Evolutionary conservation across 805 yeast genomes (phyloP), one percentile per base, ranked within the genome.

Genomic region (Saturnispora serradocipensis): DNA sequence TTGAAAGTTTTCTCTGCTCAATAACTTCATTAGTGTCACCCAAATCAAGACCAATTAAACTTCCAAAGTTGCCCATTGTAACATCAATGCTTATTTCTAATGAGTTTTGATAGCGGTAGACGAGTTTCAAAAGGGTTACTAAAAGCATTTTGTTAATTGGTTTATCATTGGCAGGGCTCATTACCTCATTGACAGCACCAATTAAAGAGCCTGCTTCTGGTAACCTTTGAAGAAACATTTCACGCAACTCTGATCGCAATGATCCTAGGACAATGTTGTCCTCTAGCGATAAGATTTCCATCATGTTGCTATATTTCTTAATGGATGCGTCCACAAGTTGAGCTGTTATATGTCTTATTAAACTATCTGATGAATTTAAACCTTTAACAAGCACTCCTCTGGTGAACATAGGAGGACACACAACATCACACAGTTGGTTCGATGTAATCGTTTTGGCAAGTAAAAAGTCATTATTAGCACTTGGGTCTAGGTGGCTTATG

Each of bases 401-500:
- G 2, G 84, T 76, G 16, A 89, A 59, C 0, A 87, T 79, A 0
- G 81, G 68, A 4, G 96, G 93, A 5, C 84, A 64, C 6, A 86
- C 72, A 42, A 73, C 71, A 53, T 86, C 89, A 28, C 75, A 60
- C 1, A 83, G 70, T 2, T 70, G 58, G 1, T 61, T 44, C 16
- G 60, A 54, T 18, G 60, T 48, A 2, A 54, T 15, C 4, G 34
- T 28, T 28, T 49, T 43, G 7, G 44, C 28, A 30, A 30, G 20
- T 22, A 48, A 34, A 24, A 40, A 43, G 22, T 38, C n/a, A 7
- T 46, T 18, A 43, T 30, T 36, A 8, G 39, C 30, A 1, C 45
- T 36, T 13, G 57, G 36, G 25, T 45, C 56, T n/a, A 48, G 30
- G 3, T 35, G 20, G 18, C 50, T 46, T 36, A 48, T 27, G 3